Conservation (phyloP, 495 filamentous ascomycete species). For the Tuber borchii region DNA sequence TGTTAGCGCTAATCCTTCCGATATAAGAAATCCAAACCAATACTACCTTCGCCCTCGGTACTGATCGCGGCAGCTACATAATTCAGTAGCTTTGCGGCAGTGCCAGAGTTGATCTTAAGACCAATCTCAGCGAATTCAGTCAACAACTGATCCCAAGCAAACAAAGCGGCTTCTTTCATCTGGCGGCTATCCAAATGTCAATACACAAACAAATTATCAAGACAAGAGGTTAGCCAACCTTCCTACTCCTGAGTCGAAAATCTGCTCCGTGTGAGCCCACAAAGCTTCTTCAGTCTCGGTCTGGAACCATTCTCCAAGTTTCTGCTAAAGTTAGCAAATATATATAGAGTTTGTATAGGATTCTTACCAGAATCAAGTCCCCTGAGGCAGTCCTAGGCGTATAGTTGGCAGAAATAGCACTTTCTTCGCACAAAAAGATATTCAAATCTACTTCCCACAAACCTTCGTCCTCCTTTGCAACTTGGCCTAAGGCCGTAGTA, state of each 20-base stretch:
- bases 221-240: slow-evolving; percentile 10
- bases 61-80: slow-evolving; percentile 69
- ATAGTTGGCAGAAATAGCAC: slow-evolving; percentile 91
- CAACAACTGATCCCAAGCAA: slow-evolving; percentile 69
- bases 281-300: slow-evolving; percentile 40
- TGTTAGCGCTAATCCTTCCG: not conserved
- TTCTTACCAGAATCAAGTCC: slow-evolving; percentile 62
- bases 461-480: slow-evolving; percentile 84
- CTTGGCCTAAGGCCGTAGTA: slow-evolving; percentile 69
- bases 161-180: slow-evolving; percentile 70
- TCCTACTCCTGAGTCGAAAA: slow-evolving; percentile 31
- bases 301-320: slow-evolving; percentile 84
- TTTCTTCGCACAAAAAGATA: slow-evolving; percentile 89
- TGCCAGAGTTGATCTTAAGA: slow-evolving; percentile 57
- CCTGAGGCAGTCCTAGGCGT: slow-evolving; percentile 86
- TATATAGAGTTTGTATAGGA: not conserved
- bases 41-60: slow-evolving; percentile 51
- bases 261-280: slow-evolving; percentile 36
- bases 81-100: slow-evolving; percentile 65
- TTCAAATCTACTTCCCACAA: slow-evolving; percentile 96
- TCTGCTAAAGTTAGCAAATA: slow-evolving; percentile 43
- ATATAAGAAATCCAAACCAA: slow-evolving; percentile 12
- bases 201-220: slow-evolving; percentile 3
- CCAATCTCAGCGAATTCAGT: slow-evolving; percentile 71
- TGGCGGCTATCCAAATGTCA: slow-evolving; percentile 19